These are phyloP conservation scores for Pittosporum tobira DNA, from an alignment of 129 eudicot species.

Conservation along the genomic window DNA sequence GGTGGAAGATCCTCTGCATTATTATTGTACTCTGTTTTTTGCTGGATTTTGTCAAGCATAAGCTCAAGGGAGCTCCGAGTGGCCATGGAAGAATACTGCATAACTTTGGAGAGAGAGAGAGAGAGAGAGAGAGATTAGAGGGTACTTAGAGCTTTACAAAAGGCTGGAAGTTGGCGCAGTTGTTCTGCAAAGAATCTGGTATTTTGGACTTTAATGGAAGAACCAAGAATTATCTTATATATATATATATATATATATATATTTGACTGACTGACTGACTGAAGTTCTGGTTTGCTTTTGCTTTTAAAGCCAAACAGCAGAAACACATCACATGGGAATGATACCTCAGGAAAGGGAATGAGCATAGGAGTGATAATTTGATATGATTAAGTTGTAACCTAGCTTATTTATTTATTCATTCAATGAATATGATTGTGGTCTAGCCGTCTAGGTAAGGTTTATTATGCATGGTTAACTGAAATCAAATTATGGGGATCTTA, in stretches of 20 bases:
- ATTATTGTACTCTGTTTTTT: constrained; percentile 31
- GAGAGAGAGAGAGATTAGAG: not conserved
- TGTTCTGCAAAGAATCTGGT: constrained; percentile 17
- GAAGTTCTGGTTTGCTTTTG: constrained; percentile 13
- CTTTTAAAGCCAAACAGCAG: constrained; percentile 16
- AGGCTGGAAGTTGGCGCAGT: constrained; percentile 10
- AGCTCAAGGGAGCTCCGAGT: constrained; percentile 62
- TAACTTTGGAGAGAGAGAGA: not conserved
- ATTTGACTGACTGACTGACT: not conserved
- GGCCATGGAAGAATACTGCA: constrained; percentile 27
- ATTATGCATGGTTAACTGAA: not conserved
- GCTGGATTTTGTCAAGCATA: constrained; percentile 57
- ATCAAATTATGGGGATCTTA: constrained; percentile 16
- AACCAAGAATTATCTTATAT: constrained; percentile 8
- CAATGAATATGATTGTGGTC: constrained; percentile 1
- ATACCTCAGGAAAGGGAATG: not conserved
- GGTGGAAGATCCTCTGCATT: constrained; percentile 41
- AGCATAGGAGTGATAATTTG: too few species aligned
- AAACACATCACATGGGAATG: constrained; percentile 7
- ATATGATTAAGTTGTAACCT: too few species aligned
- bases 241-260: too few species aligned
- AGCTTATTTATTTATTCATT: too few species aligned
- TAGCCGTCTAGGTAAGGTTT: not conserved
- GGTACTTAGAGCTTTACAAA: not conserved
- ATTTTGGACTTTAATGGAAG: constrained; percentile 16